These are phyloP conservation scores for Phaeodactylum tricornutum DNA, from an alignment of 108 stramenopile species.

Conservation along the genomic window DNA sequence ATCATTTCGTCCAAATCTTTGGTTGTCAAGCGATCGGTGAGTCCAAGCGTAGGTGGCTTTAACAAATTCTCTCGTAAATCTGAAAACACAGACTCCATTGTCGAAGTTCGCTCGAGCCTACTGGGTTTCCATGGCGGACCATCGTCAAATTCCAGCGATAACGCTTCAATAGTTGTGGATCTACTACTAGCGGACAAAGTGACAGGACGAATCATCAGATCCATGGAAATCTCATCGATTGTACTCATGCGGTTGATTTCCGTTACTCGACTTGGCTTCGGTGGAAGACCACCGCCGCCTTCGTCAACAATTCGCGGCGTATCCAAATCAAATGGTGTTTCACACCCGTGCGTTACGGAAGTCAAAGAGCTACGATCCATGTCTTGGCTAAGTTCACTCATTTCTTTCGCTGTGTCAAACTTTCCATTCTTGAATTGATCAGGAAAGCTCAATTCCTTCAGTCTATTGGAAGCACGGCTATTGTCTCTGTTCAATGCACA, in stretches of 20 bases:
- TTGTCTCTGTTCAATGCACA: slow-evolving; percentile 63
- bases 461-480: slow-evolving; percentile 49
- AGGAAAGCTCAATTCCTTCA: slow-evolving; percentile 51
- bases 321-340: no score
- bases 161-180: slow-evolving; percentile 36
- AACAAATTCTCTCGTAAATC: slow-evolving; percentile 4
- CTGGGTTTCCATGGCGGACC: slow-evolving; percentile 10
- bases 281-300: no score
- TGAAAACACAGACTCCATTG: slow-evolving; percentile 2
- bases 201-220: slow-evolving; percentile 27
- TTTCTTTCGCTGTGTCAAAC: slow-evolving; percentile 35
- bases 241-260: slow-evolving; percentile 15
- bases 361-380: slow-evolving; percentile 34
- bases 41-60: slow-evolving; percentile 11
- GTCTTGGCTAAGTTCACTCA: slow-evolving; percentile 43
- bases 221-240: slow-evolving; percentile 28
- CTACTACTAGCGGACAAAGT: slow-evolving; percentile 21
- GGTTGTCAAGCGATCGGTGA: slow-evolving; percentile 20
- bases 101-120: not conserved
- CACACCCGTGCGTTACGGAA: no score
- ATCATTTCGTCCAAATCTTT: slow-evolving; percentile 25
- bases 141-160: slow-evolving; percentile 37
- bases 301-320: no score
- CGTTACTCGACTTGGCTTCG: not conserved
- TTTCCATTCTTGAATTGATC: slow-evolving; percentile 13